These are phyloP conservation scores for Rhodotorula sp. DNA, from an alignment of 1,284 basidiomycete species.

Conservation along the genomic window DNA sequence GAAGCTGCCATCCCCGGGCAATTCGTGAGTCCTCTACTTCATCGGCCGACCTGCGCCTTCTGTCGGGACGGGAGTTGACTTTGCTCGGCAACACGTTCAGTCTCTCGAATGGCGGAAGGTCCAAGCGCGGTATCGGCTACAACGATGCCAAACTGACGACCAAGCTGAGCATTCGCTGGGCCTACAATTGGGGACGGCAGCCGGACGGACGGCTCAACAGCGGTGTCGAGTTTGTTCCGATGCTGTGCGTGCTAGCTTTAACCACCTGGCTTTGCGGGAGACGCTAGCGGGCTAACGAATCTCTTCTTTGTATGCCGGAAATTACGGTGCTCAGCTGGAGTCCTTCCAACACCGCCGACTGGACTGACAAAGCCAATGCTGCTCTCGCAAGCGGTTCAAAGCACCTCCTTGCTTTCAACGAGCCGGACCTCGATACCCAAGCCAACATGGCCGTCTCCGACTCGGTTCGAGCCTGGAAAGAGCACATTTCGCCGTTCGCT, in stretches of 20 bases:
- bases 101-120: neutral
- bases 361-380: neutral
- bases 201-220: slow-evolving; percentile 5
- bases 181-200: slow-evolving; percentile 36
- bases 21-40: no score
- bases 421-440: slow-evolving; percentile 36
- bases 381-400: slow-evolving; percentile 1
- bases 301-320: no score
- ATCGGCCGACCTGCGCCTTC: no score
- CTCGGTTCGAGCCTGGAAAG: slow-evolving; percentile 31
- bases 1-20: no score
- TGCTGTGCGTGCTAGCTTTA: no score
- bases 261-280: no score
- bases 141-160: neutral
- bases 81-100: neutral
- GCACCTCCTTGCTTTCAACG: slow-evolving; percentile 25
- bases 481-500: slow-evolving; percentile 30
- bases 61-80: no score
- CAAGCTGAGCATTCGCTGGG: neutral
- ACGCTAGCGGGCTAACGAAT: no score
- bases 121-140: neutral
- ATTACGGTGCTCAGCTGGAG: no score
- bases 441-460: slow-evolving; percentile 29
- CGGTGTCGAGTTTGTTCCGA: slow-evolving; percentile 35
- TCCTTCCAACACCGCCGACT: neutral